A percentile compares a stretch with the other conserved stretches of the same genome.
Evolutionary conservation across 73 alveolate species (phyloP).

Genomic region (Tetrahymena borealis): DNA sequence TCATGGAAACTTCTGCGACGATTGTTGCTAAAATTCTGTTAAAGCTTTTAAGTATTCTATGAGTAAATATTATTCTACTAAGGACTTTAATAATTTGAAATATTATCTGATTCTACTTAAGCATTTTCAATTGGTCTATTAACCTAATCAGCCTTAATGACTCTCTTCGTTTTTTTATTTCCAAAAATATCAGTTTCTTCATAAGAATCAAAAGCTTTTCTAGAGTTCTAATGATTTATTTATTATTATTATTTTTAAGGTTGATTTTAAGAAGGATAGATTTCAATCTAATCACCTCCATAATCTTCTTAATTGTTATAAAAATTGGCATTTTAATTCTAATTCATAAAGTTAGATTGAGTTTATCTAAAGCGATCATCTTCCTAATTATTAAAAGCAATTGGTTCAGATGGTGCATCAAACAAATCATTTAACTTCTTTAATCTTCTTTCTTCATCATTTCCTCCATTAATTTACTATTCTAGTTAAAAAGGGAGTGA

Average conservation of each 20-base stretch:
- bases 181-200: conserved; percentile 1
- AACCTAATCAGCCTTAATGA: not conserved
- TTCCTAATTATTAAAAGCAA: not conserved
- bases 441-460: not conserved
- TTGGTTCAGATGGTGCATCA: not conserved
- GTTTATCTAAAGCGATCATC: not conserved
- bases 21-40: not conserved
- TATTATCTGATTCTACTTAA: not conserved
- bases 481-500: not conserved
- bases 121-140: not conserved
- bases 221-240: not conserved
- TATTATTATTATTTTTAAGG: too few relatives aligned
- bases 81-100: not conserved
- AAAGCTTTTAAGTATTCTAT: not conserved
- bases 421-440: not conserved
- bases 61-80: not conserved
- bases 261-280: not conserved
- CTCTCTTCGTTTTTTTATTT: not conserved
- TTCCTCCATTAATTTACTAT: not conserved
- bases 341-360: not conserved
- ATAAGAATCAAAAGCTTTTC: not conserved
- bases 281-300: not conserved
- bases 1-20: not conserved
- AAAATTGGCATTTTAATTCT: too few relatives aligned
- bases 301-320: not conserved